Conservation (phyloP, 495 filamentous ascomycete genomes). For the Collariella sp. region DNA sequence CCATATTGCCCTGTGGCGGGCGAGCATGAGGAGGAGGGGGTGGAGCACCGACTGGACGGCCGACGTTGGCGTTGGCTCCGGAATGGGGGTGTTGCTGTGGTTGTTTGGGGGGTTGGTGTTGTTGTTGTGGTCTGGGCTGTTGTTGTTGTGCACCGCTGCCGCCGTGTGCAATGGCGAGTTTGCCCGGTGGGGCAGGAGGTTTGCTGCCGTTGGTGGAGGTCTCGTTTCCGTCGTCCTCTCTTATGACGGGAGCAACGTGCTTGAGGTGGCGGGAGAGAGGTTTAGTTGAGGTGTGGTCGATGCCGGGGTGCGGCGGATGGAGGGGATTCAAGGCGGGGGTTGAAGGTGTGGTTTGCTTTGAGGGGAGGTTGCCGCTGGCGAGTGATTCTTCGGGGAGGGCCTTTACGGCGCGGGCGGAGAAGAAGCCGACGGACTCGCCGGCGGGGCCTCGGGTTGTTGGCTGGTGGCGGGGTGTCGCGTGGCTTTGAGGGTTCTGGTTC, state of each 20-base stretch:
- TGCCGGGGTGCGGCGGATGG: constrained; percentile 79
- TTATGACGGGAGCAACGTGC: constrained; percentile 31
- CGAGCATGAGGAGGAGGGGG: too few relatives aligned
- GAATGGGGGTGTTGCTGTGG: background rate
- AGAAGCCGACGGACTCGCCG: constrained; percentile 45
- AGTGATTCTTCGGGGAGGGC: constrained; percentile 29
- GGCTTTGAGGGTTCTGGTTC: constrained; percentile 24
- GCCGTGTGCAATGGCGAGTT: background rate
- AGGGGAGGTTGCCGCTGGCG: constrained; percentile 32
- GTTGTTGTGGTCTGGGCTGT: background rate
- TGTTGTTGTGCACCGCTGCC: background rate
- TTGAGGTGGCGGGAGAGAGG: constrained; percentile 48
- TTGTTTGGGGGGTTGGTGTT: constrained; percentile 4
- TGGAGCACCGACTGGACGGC: constrained; percentile 15
- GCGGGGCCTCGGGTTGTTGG: constrained; percentile 11
- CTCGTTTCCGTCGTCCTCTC: constrained; percentile 3
- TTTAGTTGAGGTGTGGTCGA: constrained; percentile 68
- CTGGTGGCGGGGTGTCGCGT: constrained; percentile 28
- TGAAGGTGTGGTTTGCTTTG: constrained; percentile 53
- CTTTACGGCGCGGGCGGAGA: constrained; percentile 61
- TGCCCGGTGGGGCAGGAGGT: background rate
- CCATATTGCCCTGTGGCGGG: constrained; percentile 36
- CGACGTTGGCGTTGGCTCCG: background rate
- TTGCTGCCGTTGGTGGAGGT: too few relatives aligned
- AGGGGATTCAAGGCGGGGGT: constrained; percentile 78